Evolutionary conservation across 768 basidiomycete species (phyloP).

Genomic region (Tricholoma matsutake): DNA sequence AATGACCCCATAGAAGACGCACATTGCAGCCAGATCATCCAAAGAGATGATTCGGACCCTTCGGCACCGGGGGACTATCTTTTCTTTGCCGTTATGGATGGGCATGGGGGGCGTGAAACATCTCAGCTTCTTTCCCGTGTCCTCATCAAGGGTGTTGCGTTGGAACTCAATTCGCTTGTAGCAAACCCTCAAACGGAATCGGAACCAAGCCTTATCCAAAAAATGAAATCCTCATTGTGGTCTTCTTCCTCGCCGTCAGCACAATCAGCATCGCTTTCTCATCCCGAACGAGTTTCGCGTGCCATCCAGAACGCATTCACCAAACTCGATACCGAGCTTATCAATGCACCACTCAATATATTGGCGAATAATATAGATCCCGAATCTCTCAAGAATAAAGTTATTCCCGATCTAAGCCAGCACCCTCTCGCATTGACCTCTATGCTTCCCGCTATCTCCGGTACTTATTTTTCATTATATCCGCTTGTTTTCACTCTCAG

Average conservation of each 20-base stretch:
- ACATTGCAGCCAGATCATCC: slow-evolving; percentile 64
- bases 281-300: slow-evolving; percentile 53
- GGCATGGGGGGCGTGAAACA: slow-evolving; percentile 83
- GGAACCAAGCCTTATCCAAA: slow-evolving; percentile 31
- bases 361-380: slow-evolving; percentile 57
- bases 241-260: slow-evolving; percentile 25
- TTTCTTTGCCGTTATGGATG: slow-evolving; percentile 90
- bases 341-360: slow-evolving; percentile 72
- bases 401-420: slow-evolving; percentile 61
- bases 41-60: slow-evolving; percentile 57
- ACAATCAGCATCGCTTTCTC: slow-evolving; percentile 26
- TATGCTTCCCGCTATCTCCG: slow-evolving; percentile 84
- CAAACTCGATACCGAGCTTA: slow-evolving; percentile 81
- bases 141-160: slow-evolving; percentile 79
- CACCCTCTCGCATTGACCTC: slow-evolving; percentile 67
- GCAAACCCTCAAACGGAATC: slow-evolving; percentile 30
- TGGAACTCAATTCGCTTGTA: slow-evolving; percentile 64
- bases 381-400: slow-evolving; percentile 46
- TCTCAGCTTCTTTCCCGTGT: slow-evolving; percentile 79
- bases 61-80: slow-evolving; percentile 67
- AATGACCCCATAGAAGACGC: slow-evolving; percentile 95
- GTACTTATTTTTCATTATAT: slow-evolving; percentile 29
- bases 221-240: slow-evolving; percentile 39
- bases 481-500: slow-evolving; percentile 11
- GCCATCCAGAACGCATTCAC: slow-evolving; percentile 79